Evolutionary conservation across 148 eudicot species (phyloP), one percentile per base, ranked within the genome.

Genomic region (Spergularia bocconei): DNA sequence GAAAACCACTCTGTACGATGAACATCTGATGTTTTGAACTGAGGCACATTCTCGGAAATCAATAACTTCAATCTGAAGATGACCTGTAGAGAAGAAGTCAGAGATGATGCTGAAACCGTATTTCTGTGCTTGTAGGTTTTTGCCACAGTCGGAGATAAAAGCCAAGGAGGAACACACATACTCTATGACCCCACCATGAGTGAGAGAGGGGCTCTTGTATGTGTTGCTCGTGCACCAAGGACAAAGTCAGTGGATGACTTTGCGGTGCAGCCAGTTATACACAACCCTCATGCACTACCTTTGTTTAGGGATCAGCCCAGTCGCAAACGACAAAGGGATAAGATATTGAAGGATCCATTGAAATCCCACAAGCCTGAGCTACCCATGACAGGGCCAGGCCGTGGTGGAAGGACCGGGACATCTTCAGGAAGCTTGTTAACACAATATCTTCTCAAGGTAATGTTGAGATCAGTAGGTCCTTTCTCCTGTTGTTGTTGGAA

Each of bases 181-280:
- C 87, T 95, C 10, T 95, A 95, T 55, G 98, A 95, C 77, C 98
- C 98, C 59, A 90, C 87, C 50, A 77, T 92, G 60, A 95, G 98
- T 63, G 92, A 90, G 78, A 90, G 96, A 88, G 98, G 98, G 69
- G 98, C 98, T 48, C 97, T 95, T 75, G 98, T 90, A 67, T 92
- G 97, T 79, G 98, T 95, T 61, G 93, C 93, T 61, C 96, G 98
- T 73, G 98, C 98, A 23, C 98, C 98, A 44, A 84, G 98, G 89
- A 95, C 83, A 75, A 84, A 90, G 75, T 95, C 98, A 50, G 85
- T 90, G 5, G 97, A 95, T 81, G 98, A 95, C 84, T 95, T 87
- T 59, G 86, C 79, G 82, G 83, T 83, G 44, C 78, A 90, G 64
- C 97, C 93, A 6, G 88, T 86, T 66, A 92, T 95, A 75, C 98